Evolutionary conservation across 495 filamentous ascomycete species (phyloP), one percentile per base, ranked within the genome.

Genomic region (Penicillium macrosclerotiorum): DNA sequence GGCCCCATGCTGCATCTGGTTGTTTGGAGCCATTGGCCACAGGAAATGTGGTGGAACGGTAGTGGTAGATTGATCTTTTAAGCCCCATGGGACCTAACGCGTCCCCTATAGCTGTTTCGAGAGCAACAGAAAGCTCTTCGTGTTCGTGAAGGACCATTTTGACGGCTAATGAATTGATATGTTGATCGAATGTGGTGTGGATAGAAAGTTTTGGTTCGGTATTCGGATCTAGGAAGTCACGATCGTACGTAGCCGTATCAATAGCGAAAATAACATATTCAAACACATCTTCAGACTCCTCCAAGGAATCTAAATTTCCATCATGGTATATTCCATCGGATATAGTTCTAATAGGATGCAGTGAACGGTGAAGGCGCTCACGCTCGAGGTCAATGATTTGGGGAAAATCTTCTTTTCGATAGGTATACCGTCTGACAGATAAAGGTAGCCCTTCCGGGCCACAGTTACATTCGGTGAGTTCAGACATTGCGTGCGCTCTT

Each of bases 231-330:
- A 41, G 20, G 29, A 41, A 48, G 31, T 48, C 45, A 5, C 24
- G 45, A 12, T 41, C 2, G 13, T 34, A 41, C 11, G 45, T 41
- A n/a, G 29, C 0, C 6, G 27, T 22, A 35, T 48, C 37, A 36
- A 48, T 41, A 12, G 37, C 26, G 19, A 41, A 48, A 33, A 41
- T 25, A 18, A 48, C n/a, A n/a, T n/a, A n/a, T n/a, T n/a, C n/a
- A n/a, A n/a, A n/a, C n/a, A n/a, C n/a, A n/a, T n/a, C n/a, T n/a
- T n/a, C n/a, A n/a, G n/a, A n/a, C n/a, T n/a, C n/a, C n/a, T n/a
- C n/a, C n/a, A n/a, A n/a, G n/a, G n/a, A n/a, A n/a, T n/a, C n/a
- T n/a, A n/a, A n/a, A n/a, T n/a, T n/a, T n/a, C n/a, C n/a, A n/a
- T n/a, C n/a, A n/a, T n/a, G n/a, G n/a, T n/a, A n/a, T n/a, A n/a